These are phyloP conservation scores for Triticum timopheevii DNA, from an alignment of 176 grass and related monocot species.

Conservation along the genomic window DNA sequence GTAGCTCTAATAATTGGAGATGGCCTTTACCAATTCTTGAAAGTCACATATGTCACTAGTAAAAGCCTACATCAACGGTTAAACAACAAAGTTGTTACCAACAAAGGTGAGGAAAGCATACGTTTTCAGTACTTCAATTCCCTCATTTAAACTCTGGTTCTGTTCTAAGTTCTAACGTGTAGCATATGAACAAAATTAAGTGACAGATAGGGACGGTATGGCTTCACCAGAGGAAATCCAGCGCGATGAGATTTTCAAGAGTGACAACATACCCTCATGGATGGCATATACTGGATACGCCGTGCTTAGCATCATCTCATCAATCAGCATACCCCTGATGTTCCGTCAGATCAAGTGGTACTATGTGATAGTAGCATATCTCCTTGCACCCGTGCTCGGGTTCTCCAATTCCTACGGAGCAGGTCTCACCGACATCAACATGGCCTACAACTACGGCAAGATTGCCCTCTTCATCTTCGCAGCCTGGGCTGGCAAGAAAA, in stretches of 20 bases:
- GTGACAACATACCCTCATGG: constrained; percentile 58
- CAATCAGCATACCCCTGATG: constrained; percentile 54
- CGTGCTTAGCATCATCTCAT: constrained; percentile 29
- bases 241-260: constrained; percentile 59
- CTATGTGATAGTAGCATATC: constrained; percentile 70
- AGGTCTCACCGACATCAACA: constrained; percentile 89
- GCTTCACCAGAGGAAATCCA: constrained; percentile 34
- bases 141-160: too few relatives aligned
- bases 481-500: constrained; percentile 53
- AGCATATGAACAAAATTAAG: not conserved
- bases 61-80: constrained; percentile 43
- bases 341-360: constrained; percentile 79
- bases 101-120: constrained; percentile 38
- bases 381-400: constrained; percentile 56
- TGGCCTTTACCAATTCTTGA: constrained; percentile 70
- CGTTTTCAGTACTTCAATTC: not conserved
- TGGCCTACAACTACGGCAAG: constrained; percentile 87
- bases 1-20: constrained; percentile 81
- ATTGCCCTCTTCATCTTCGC: constrained; percentile 73
- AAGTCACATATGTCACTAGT: constrained; percentile 44
- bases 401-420: constrained; percentile 82
- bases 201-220: constrained; percentile 35
- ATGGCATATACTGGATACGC: constrained; percentile 51
- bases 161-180: not conserved
- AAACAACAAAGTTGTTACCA: constrained; percentile 35